Evolutionary conservation across 257 asterid genomes (phyloP), one percentile per base, ranked within the genome.

Genomic region (Solanum commersonii): DNA sequence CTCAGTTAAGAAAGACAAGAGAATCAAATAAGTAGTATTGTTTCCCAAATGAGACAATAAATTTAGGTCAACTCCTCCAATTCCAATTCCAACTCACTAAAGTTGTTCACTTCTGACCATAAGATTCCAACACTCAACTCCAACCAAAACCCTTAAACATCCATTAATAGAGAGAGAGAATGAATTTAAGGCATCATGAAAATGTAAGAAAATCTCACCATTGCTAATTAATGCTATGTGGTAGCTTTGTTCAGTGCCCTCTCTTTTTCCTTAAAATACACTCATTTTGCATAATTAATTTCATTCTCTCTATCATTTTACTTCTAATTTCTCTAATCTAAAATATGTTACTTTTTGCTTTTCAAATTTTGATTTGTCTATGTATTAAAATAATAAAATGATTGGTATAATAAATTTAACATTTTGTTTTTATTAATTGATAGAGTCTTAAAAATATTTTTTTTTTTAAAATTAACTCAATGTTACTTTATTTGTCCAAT

Each of bases 11-110:
- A 35, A 82, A 78, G 65, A 35, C 13, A 22, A 0, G 38, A 76
- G n/a, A 25, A n/a, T 46, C 13, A 83, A 79, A 84, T 84, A 82
- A 68, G 49, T 42, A 42, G 86, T 88, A 92, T 65, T 34, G 87
- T 88, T 84, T 88, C 59, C 74, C 70, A 89, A 60, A 86, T 88
- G 59, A 85, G 72, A 77, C 84, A 72, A 86, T 46, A 86, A 72
- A 73, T 88, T 92, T 92, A 91, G 96, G 99, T 95, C 98, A 96
- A 95, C 98, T 93, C 90, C 92, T 87, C 94, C 92, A 83, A 87
- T 72, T 87, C 63, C 63, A 83, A 87, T 71, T 87, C 78, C 88
- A 34, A 29, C 15, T 49, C 79, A 20, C 40, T 81, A 34, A 25
- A 88, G 87, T 88, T 86, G 91, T 86, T 91, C 96, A 46, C 59